Base-by-base conservation (phyloP, 345 rosid genomes). In the Lepidium africanum region DNA sequence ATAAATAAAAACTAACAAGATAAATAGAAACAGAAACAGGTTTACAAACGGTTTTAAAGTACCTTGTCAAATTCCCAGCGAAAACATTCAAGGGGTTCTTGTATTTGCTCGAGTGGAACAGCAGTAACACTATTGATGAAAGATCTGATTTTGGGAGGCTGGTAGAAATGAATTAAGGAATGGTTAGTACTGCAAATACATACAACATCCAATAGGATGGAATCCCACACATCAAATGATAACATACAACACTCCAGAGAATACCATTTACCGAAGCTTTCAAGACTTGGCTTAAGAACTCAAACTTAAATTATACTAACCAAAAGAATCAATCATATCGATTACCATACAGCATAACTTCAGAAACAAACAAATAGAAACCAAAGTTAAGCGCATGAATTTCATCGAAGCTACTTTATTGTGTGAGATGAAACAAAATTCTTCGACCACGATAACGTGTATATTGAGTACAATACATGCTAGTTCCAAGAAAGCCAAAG, bases 21-120 rank as follows among this genome's bases (percentile, higher is more conserved):
- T 10, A 35, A 54, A 43, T 39, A 43, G 35, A 56, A 57, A 43
- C 42, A 43, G 35, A 56, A 57, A 25, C 3, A 68, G 12, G 7
- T 55, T 69, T 35, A 43, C 54, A 63, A 75, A 51, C 15, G n/a
- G 17, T 30, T 13, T 14, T 7, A 42, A 69, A 40, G 62, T 65
- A 90, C 98, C 95, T 93, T 93, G 53, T 90, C 94, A 32, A 85
- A 93, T 79, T 90, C 96, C 98, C 98, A 93, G 40, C 78, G 76
- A 72, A 93, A 93, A 86, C 74, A 62, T 79, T 69, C 72, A n/a
- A 90, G 87, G 43, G 92, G 94, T 63, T 85, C 95, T 43, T 88
- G 90, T 71, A 93, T 85, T 63, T 74, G 82, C 64, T 93, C 91
- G 17, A 88, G 87, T 0, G 92, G 92, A 70, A 76, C 84, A 68